Base-by-base conservation (phyloP, 2,329 filamentous ascomycete species). In the Fusarium stilboides region DNA sequence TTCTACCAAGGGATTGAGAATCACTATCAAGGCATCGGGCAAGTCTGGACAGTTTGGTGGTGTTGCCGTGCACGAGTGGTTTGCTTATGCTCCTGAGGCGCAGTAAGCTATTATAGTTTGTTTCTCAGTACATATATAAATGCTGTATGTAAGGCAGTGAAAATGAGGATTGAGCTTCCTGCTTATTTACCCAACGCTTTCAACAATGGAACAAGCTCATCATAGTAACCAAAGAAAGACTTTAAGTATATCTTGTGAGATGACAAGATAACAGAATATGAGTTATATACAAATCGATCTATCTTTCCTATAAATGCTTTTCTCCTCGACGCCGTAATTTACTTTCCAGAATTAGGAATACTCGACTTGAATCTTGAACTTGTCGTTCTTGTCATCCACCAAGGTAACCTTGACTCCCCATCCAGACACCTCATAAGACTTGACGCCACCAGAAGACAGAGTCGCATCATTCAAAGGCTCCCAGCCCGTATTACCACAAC, bases 401-500 rank as follows among this genome's bases (percentile, higher is more conserved):
- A 71, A 7, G 13, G 45, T 70, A 8, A 66, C 65, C 49, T 57
- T 63, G 19, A 68, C 44, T 31, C 68, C 62, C 62, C 68, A 70
- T 43, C 40, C 62, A 5, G 52, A 43, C 4, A 65, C 46, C 4
- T 63, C 50, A 36, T 59, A 68, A 24, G 54, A 57, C 47, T 15
- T 47, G 13, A 19, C 39, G 1, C 52, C 43, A n/a, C 39, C 31
- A 19, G 68, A 22, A 9, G 68, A 65, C 52, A 80, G 57, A 8
- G 77, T 73, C 6, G 73, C 78, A 50, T 79, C 79, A 34, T 80
- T 77, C 10, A 80, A 63, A 15, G 58, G 49, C 45, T 75, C 68
- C 28, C 34, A 54, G 4, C 46, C 39, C 6, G 73, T 73, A 6
- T 61, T 71, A 1, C 68, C 73, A 26, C 78, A 81, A 4, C 74